Evolutionary conservation across 495 filamentous ascomycete genomes (phyloP).

Genomic region (Penicillium dipodomyicola): DNA sequence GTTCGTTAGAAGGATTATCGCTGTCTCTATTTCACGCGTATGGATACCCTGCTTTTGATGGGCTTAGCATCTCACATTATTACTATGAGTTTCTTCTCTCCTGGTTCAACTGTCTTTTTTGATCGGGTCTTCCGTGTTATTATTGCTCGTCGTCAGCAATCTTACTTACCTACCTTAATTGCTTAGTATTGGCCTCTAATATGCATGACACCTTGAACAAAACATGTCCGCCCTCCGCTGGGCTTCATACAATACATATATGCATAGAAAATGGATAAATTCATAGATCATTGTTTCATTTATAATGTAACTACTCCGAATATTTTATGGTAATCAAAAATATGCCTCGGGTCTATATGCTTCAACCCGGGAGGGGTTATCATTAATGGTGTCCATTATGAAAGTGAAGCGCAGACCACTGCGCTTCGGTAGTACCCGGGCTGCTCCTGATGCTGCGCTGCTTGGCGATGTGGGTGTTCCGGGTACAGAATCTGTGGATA

Average conservation of each 20-base stretch:
- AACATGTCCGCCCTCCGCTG: background rate
- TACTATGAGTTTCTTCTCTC: background rate
- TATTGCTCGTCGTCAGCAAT: background rate
- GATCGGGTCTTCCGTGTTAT: background rate
- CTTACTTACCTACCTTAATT: background rate
- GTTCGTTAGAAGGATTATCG: background rate
- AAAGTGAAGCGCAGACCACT: too few relatives aligned
- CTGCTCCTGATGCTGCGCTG: too few relatives aligned
- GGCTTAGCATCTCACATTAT: background rate
- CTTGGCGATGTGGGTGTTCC: too few relatives aligned
- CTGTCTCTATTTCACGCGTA: background rate
- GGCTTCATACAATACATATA: background rate
- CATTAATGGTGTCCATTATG: too few relatives aligned
- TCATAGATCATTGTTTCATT: background rate
- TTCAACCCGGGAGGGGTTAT: too few relatives aligned
- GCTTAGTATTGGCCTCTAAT: background rate
- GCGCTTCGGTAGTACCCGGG: too few relatives aligned
- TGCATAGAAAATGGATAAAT: background rate
- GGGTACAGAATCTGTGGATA: too few relatives aligned
- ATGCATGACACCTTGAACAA: background rate
- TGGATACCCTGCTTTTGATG: slow-evolving; percentile 11
- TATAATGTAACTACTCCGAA: background rate
- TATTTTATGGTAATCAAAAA: background rate
- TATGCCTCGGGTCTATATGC: too few relatives aligned
- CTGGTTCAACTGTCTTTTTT: background rate